Evolutionary conservation across 2,329 filamentous ascomycete genomes (phyloP), one percentile per base, ranked within the genome.

Genomic region (Paracorniculantispora psalliotae): DNA sequence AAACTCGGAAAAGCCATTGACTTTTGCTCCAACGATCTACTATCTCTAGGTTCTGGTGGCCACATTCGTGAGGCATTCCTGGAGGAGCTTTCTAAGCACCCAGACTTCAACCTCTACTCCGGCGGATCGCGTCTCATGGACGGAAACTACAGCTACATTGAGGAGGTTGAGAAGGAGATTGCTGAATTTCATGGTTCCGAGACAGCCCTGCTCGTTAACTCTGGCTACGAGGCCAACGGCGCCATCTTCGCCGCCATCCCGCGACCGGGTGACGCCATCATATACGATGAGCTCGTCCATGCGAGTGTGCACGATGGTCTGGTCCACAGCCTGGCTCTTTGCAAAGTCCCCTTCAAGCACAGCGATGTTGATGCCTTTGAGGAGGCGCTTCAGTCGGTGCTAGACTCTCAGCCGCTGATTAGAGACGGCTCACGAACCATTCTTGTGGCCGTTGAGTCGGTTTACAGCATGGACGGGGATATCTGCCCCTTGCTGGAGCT

Each of bases 401-500:
- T 71, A 0, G 55, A 66, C 2, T 58, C 62, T 0, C 72, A 79
- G 41, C 60, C 66, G 5, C 33, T 59, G 13, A 62, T 74, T 7
- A 44, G 57, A 17, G 44, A 57, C 1, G 72, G 69, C 0, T 60
- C 61, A 6, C 66, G 65, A 1, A 70, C 67, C n/a, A 64, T 78
- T 5, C 67, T 78, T 9, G 60, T 78, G 0, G 64, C 67, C 0
- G 68, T 77, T 2, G 76, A 78, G 63, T 67, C 64, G 5, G 50
- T 76, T n/a, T 78, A 78, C 60, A 76, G 73, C 57, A 78, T 78
- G 75, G 75, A 78, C 59, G 75, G 75, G 1, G 76, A 78, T 60
- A 41, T 77, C 0, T 70, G 68, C 46, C 75, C 73, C 0, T 49
- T 78, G 10, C 26, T 51, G 21, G 70, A 73, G 19, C 61, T 78